A percentile compares a stretch with the other conserved stretches of the same genome.
Conservation (phyloP, 202 grass and related monocot species). For the Zoysia matrella region DNA sequence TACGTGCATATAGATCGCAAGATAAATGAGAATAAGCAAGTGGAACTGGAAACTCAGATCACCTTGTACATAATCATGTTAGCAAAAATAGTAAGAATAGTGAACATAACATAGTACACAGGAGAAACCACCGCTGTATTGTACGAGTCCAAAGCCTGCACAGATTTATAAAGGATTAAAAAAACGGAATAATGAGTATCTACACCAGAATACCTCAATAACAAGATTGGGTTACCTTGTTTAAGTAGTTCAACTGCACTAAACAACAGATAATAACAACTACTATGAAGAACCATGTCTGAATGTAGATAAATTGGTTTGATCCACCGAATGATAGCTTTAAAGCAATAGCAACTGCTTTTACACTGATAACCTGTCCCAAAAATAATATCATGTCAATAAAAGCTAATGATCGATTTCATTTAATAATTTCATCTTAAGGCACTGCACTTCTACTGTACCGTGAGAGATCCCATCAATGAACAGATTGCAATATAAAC, state of each 20-base stretch:
- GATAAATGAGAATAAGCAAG: constrained; percentile 2
- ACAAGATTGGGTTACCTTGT: constrained; percentile 65
- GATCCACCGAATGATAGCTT: constrained; percentile 78
- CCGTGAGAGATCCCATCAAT: constrained; percentile 94
- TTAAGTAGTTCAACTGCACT: constrained; percentile 91
- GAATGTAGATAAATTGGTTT: constrained; percentile 85
- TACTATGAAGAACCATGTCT: constrained; percentile 86
- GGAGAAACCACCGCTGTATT: constrained; percentile 86
- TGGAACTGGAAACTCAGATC: constrained; percentile 15
- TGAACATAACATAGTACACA: constrained; percentile 94
- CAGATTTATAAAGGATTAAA: constrained; percentile 23
- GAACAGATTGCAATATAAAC: constrained; percentile 92
- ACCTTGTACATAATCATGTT: constrained; percentile 98
- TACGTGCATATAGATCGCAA: not conserved
- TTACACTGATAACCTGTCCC: constrained; percentile 88
- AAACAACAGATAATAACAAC: constrained; percentile 82
- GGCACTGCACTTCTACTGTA: constrained; percentile 40
- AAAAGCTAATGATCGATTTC: not conserved
- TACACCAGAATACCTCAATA: not conserved
- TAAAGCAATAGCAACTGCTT: constrained; percentile 85
- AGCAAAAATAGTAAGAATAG: constrained; percentile 85
- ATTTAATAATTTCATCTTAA: constrained; percentile 29
- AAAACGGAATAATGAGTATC: constrained; percentile 1
- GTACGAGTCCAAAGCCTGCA: constrained; percentile 80
- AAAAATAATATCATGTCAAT: constrained; percentile 32